Conservation (phyloP, 208 protist genomes). For the Willaertia magna region DNA sequence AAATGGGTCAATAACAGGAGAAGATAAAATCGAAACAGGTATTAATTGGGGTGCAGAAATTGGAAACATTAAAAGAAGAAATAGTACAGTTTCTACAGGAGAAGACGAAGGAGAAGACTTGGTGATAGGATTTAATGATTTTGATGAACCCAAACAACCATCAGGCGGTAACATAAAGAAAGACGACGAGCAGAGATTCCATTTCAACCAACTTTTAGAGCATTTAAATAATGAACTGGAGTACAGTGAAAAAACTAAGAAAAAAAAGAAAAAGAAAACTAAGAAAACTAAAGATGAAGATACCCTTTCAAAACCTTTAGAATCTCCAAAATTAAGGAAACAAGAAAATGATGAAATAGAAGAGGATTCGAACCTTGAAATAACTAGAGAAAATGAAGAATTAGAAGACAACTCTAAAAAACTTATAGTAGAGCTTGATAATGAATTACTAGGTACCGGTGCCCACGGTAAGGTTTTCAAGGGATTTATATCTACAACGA, state of each 20-base stretch:
- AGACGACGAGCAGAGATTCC: neutral
- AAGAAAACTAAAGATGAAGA: neutral
- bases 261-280: neutral
- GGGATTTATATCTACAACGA: neutral
- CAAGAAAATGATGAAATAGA: neutral
- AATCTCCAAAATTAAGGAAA: neutral
- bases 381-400: neutral
- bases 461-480: conserved; percentile 1
- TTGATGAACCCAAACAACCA: neutral
- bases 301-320: neutral
- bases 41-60: neutral
- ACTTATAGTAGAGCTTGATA: neutral
- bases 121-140: neutral
- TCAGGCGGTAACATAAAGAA: neutral
- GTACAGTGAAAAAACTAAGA: neutral
- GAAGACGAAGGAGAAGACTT: neutral
- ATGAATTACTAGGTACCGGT: neutral
- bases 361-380: neutral
- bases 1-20: too few species aligned
- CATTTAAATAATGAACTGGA: neutral
- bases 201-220: neutral
- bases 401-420: neutral
- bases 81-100: neutral
- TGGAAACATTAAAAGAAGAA: neutral
- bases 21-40: neutral